Evolutionary conservation across 1,139 yeast genomes (phyloP).

Genomic region (Saccharomyces pastorianus): DNA sequence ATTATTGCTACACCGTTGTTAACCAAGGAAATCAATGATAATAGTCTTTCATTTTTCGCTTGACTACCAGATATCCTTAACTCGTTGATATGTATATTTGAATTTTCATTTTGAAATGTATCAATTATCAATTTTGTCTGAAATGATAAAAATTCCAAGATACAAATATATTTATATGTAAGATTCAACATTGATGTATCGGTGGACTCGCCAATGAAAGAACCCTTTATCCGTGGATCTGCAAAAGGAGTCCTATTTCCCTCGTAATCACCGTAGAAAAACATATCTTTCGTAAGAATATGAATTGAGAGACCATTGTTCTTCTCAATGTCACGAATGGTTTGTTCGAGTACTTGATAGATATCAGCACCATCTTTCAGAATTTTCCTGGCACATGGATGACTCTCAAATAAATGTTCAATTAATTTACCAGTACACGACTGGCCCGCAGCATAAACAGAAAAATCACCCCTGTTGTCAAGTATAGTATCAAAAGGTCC

Average conservation of each 20-base stretch:
- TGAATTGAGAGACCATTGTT: slow-evolving; percentile 28
- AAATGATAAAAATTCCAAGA: slow-evolving; percentile 44
- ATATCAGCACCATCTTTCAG: slow-evolving; percentile 11
- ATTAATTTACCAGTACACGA: slow-evolving; percentile 50
- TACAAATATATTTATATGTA: slow-evolving; percentile 38
- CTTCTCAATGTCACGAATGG: slow-evolving; percentile 28
- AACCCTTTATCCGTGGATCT: slow-evolving; percentile 43
- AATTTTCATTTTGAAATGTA: slow-evolving; percentile 17
- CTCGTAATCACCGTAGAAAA: slow-evolving; percentile 46
- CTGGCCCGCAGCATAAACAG: slow-evolving; percentile 47
- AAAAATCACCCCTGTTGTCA: slow-evolving; percentile 12
- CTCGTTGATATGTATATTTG: slow-evolving; percentile 23
- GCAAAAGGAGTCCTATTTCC: slow-evolving; percentile 52
- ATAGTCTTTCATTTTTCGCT: slow-evolving; percentile 39
- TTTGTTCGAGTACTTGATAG: slow-evolving; percentile 34
- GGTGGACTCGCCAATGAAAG: slow-evolving; percentile 39
- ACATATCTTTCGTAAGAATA: slow-evolving; percentile 33
- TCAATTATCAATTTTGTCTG: slow-evolving; percentile 40
- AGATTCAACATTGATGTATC: slow-evolving; percentile 31
- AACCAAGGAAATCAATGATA: slow-evolving; percentile 29
- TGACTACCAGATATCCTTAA: slow-evolving; percentile 47
- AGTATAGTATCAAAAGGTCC: slow-evolving; percentile 42
- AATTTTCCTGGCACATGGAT: slow-evolving; percentile 30
- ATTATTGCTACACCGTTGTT: slow-evolving; percentile 11
- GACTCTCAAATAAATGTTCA: slow-evolving; percentile 39